Percentiles rank a stretch among this genome's conserved stretches.
Evolutionary conservation across 495 filamentous ascomycete genomes (phyloP).

Genomic region (Polyplosphaeria fusca): DNA sequence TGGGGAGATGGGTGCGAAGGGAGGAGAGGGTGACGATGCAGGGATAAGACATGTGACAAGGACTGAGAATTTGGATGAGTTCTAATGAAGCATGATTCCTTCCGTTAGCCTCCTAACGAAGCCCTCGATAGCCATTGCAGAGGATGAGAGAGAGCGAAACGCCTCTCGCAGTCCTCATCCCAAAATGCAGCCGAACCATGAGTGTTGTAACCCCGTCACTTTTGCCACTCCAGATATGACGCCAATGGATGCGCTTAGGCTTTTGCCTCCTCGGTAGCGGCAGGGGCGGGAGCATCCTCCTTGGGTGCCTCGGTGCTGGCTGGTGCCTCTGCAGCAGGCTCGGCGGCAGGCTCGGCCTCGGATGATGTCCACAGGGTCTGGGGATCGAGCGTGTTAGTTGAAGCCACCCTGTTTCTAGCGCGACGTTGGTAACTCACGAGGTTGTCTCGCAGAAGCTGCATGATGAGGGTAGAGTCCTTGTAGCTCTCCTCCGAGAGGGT

Average conservation of each 20-base stretch:
- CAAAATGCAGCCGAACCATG: conserved; percentile 34
- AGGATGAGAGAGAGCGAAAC: background rate
- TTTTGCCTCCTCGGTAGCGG: conserved; percentile 35
- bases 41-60: background rate
- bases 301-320: conserved; percentile 10
- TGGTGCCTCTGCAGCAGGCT: conserved; percentile 22
- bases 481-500: conserved; percentile 99
- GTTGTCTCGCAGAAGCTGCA: conserved; percentile 99
- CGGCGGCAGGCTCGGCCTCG: conserved; percentile 68
- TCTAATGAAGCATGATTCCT: background rate
- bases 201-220: conserved; percentile 23
- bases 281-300: conserved; percentile 27
- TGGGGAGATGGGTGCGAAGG: background rate
- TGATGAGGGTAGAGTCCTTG: conserved; percentile 99
- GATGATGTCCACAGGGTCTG: conserved; percentile 99
- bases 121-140: background rate
- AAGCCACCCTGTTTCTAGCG: background rate
- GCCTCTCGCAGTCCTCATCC: conserved; percentile 18
- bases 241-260: conserved; percentile 17
- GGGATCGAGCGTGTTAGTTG: conserved; percentile 4
- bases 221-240: conserved; percentile 17
- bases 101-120: background rate
- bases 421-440: conserved; percentile 59
- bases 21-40: background rate
- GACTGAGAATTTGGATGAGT: background rate